Base-by-base conservation (phyloP, 768 basidiomycete genomes). In the Tricholomella constricta region DNA sequence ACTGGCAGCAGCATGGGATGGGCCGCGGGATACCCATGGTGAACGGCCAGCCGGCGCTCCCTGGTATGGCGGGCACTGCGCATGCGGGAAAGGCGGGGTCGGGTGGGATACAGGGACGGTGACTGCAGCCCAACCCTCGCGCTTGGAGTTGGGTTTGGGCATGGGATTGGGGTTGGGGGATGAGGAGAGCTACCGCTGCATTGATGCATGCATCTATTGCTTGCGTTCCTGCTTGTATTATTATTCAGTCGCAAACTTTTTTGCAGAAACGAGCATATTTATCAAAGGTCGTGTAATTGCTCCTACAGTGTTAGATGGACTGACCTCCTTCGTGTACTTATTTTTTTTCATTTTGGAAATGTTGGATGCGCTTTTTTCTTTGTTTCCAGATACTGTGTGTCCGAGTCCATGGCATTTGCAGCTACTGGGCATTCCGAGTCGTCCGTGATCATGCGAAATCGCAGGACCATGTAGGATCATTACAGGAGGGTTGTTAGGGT, bases 81-180 rank as follows among this genome's bases (percentile, higher is more conserved):
- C 58, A 50, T 19, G 43, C 54, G 3, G 44, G 38, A n/a, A 57
- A 57, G 49, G 41, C 48, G 36, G 48, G 44, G 53, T 17, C 50
- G 11, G 47, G 50, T 23, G 54, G 55, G 29, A 51, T 57, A 27
- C 58, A 56, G 52, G 55, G 55, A 19, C 52, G 54, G 42, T 57
- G 51, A 47, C 23, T 14, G 12, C 10, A 15, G 40, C 14, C n/a
- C 17, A 4, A 17, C 8, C 14, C 14, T 42, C 36, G 36, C 14
- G 35, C 35, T 36, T n/a, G 17, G n/a, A 6, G n/a, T 37, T 8
- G 36, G 20, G 34, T 35, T 35, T 35, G 4, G 34, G 14, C 34
- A 12, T 15, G 4, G 34, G 34, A 4, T 35, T 35, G 29, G 29
- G 11, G 29, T 6, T 6, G 17, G 6, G n/a, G n/a, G n/a, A n/a